Evolutionary conservation across 2,329 filamentous ascomycete genomes (phyloP).

Genomic region (Balansia obtecta): DNA sequence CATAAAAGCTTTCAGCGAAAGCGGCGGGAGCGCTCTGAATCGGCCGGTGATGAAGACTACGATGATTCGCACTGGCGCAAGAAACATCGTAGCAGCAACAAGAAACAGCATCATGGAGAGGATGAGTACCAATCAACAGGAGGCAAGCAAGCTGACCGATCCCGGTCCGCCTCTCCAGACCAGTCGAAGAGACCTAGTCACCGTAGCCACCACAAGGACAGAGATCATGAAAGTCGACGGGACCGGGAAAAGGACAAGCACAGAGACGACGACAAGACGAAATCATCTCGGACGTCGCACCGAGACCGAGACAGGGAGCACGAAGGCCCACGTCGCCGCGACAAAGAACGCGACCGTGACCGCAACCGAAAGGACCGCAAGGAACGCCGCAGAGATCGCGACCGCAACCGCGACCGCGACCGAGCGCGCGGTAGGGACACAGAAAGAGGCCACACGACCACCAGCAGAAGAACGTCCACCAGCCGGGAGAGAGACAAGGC

Average conservation of each 20-base stretch:
- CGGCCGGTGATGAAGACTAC: slow-evolving; percentile 34
- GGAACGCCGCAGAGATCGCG: slow-evolving; percentile 22
- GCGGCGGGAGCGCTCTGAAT: slow-evolving; percentile 43
- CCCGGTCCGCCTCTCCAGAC: slow-evolving; percentile 53
- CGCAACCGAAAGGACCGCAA: slow-evolving; percentile 26
- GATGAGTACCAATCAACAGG: slow-evolving; percentile 28
- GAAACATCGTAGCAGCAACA: slow-evolving; percentile 31
- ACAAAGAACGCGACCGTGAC: slow-evolving; percentile 23
- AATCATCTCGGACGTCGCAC: slow-evolving; percentile 28
- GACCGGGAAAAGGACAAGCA: slow-evolving; percentile 34
- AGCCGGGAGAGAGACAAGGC: slow-evolving; percentile 22
- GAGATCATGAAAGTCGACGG: slow-evolving; percentile 28
- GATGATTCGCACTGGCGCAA: slow-evolving; percentile 37
- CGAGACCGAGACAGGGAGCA: slow-evolving; percentile 28
- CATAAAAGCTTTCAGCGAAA: slow-evolving; percentile 35
- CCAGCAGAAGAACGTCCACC: slow-evolving; percentile 23
- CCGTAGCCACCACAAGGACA: slow-evolving; percentile 49
- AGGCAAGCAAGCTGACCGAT: slow-evolving; percentile 38
- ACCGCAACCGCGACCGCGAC: slow-evolving; percentile 9
- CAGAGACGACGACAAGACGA: slow-evolving; percentile 29
- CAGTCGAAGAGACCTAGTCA: slow-evolving; percentile 43
- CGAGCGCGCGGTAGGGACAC: slow-evolving; percentile 14
- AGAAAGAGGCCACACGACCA: slow-evolving; percentile 16
- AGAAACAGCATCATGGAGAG: slow-evolving; percentile 26
- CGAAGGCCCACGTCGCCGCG: slow-evolving; percentile 21